A percentile compares a stretch with the other conserved stretches of the same genome.
phyloP scores from a whole-genome alignment of 148 eudicot species.

The Hydrangea macrophylla region DNA sequence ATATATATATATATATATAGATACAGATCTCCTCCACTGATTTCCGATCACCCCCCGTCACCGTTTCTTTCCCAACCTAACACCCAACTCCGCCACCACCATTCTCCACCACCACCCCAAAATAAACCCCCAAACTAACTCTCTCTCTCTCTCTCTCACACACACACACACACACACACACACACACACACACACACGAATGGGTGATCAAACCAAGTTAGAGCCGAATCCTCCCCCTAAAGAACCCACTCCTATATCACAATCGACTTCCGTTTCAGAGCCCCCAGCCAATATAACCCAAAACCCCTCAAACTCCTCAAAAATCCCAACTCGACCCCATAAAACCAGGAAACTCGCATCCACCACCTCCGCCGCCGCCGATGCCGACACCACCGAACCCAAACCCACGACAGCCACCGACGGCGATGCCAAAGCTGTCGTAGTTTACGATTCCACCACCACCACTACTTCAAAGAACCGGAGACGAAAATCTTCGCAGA shows the following conservation, averaged over 20 bases:
- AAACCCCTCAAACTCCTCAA: conserved; percentile 30
- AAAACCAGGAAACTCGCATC: conserved; percentile 43
- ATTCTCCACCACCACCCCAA: background rate
- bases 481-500: conserved; percentile 18
- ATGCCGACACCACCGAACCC: background rate
- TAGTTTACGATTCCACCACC: conserved; percentile 2
- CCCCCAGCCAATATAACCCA: conserved; percentile 18
- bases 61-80: background rate
- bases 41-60: background rate
- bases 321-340: conserved; percentile 52
- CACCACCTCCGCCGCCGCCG: background rate
- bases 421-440: conserved; percentile 3
- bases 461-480: conserved; percentile 16
- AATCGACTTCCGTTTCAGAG: background rate
- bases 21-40: too few relatives aligned
- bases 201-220: conserved; percentile 24
- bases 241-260: background rate
- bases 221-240: conserved; percentile 11
- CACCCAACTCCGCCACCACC: background rate
- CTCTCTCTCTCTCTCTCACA: background rate
- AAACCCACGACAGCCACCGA: background rate
- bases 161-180: background rate
- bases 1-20: too few relatives aligned
- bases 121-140: background rate
- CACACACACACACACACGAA: background rate